phyloP scores from a whole-genome alignment of 768 basidiomycete genomes.

The Hemileccinum rubropunctum region DNA sequence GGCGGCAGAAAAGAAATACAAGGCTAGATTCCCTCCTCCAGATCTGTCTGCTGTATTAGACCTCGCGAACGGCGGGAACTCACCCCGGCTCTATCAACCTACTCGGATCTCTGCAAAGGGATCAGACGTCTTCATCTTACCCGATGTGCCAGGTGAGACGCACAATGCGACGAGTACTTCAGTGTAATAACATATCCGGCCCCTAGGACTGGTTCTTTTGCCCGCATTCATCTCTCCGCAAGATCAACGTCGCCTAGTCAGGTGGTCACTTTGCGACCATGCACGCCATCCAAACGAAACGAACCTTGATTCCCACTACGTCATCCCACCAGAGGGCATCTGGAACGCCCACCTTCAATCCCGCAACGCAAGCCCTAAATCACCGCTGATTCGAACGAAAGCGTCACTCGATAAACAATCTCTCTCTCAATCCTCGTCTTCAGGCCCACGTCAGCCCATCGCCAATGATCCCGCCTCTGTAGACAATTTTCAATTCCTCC shows the following conservation, averaged over 20 bases:
- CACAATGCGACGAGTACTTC: neutral
- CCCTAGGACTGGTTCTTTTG: slow-evolving; percentile 77
- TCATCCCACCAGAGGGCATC: slow-evolving; percentile 68
- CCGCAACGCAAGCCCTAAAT: slow-evolving; percentile 30
- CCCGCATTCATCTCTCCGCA: slow-evolving; percentile 64
- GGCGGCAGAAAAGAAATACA: slow-evolving; percentile 76
- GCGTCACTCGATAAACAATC: slow-evolving; percentile 20
- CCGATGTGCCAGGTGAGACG: slow-evolving; percentile 41
- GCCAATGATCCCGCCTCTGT: slow-evolving; percentile 68
- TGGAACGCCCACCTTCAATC: slow-evolving; percentile 61
- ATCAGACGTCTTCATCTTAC: slow-evolving; percentile 9
- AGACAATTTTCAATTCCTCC: slow-evolving; percentile 51
- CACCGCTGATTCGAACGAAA: slow-evolving; percentile 40
- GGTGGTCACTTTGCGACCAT: slow-evolving; percentile 73
- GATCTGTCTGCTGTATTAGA: slow-evolving; percentile 71
- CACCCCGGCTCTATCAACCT: slow-evolving; percentile 1
- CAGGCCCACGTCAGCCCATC: slow-evolving; percentile 65
- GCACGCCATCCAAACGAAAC: slow-evolving; percentile 82
- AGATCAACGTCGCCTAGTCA: slow-evolving; percentile 66
- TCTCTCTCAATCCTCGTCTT: slow-evolving; percentile 8
- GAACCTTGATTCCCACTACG: slow-evolving; percentile 86
- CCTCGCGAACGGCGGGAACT: slow-evolving; percentile 37
- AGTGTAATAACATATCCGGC: neutral
- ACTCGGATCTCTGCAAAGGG: slow-evolving; percentile 1
- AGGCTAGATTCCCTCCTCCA: slow-evolving; percentile 74